Conservation (phyloP, 306 rosid species). For the Carpinus fangiana region DNA sequence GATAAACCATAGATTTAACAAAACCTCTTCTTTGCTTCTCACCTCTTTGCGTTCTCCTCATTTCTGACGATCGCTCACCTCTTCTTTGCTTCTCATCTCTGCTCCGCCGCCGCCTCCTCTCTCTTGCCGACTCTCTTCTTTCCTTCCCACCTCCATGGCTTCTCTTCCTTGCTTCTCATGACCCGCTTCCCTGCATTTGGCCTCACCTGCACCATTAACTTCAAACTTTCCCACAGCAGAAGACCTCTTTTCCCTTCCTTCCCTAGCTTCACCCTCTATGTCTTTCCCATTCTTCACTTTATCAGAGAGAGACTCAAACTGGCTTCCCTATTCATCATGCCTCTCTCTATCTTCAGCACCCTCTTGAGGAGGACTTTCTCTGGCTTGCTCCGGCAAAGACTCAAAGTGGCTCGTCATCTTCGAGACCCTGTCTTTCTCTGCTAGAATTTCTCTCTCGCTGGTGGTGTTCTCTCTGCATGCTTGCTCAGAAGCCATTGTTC, state of each 20-base stretch:
- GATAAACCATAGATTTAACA: too few relatives aligned
- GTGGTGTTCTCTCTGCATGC: slow-evolving; percentile 45
- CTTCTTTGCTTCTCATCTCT: not conserved
- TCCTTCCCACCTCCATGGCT: not conserved
- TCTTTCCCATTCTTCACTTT: slow-evolving; percentile 27
- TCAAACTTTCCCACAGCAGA: slow-evolving; percentile 26
- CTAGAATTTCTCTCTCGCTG: slow-evolving; percentile 35
- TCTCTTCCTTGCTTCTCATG: not conserved
- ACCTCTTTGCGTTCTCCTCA: not conserved
- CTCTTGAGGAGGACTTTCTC: not conserved
- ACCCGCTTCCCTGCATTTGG: not conserved
- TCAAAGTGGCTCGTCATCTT: slow-evolving; percentile 59
- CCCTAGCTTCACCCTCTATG: slow-evolving; percentile 25
- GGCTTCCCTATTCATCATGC: not conserved
- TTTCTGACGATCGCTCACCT: not conserved
- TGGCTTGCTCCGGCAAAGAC: slow-evolving; percentile 37
- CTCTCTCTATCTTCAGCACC: slow-evolving; percentile 16
- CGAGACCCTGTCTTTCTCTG: slow-evolving; percentile 53
- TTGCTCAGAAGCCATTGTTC: slow-evolving; percentile 60
- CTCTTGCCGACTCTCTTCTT: slow-evolving; percentile 3
- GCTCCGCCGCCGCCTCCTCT: not conserved
- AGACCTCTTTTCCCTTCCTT: slow-evolving; percentile 7
- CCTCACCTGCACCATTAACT: slow-evolving; percentile 10
- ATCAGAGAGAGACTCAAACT: slow-evolving; percentile 52
- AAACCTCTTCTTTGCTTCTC: not conserved